phyloP scores from a whole-genome alignment of 1,139 yeast species.

The Entelexis paramagnoliae region DNA sequence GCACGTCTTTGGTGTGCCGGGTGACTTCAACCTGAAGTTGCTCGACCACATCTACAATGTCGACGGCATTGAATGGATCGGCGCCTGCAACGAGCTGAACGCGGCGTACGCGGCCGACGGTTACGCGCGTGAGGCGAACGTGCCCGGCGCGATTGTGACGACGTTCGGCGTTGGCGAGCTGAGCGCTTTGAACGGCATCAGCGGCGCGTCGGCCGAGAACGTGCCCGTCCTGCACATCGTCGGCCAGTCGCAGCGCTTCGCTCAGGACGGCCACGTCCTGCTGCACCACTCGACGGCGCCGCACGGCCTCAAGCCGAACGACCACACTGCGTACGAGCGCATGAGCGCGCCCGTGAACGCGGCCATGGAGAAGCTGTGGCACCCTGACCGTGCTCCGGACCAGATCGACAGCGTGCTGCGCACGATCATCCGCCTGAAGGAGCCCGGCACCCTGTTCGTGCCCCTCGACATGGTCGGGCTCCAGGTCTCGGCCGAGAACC shows the following conservation, averaged over 20 bases:
- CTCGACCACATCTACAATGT: constrained; percentile 57
- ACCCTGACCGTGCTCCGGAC: constrained; percentile 41
- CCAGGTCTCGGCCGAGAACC: constrained; percentile 15
- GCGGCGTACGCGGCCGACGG: constrained; percentile 77
- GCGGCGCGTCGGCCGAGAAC: constrained; percentile 74
- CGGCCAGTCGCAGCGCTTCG: constrained; percentile 53
- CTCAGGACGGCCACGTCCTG: constrained; percentile 33
- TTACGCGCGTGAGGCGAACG: constrained; percentile 44
- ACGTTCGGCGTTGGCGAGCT: constrained; percentile 84
- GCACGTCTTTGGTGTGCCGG: constrained; percentile 71
- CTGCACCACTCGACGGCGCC: constrained; percentile 61
- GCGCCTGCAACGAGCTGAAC: constrained; percentile 53
- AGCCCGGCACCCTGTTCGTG: constrained; percentile 71
- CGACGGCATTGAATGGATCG: constrained; percentile 48
- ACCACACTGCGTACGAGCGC: constrained; percentile 55
- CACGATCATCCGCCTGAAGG: constrained; percentile 45
- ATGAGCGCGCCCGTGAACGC: constrained; percentile 53
- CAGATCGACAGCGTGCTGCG: constrained; percentile 56
- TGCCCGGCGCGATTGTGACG: constrained; percentile 38
- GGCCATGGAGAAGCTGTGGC: constrained; percentile 45
- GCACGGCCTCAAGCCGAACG: constrained; percentile 38
- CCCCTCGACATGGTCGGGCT: constrained; percentile 57
- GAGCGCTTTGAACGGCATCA: constrained; percentile 71
- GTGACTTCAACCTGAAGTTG: constrained; percentile 62
- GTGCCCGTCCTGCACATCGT: constrained; percentile 74